Percentiles rank a stretch among this genome's conserved stretches.
These are phyloP conservation scores for Rhodotorula sphaerocarpa DNA, from an alignment of 768 basidiomycete genomes.

Conservation along the genomic window DNA sequence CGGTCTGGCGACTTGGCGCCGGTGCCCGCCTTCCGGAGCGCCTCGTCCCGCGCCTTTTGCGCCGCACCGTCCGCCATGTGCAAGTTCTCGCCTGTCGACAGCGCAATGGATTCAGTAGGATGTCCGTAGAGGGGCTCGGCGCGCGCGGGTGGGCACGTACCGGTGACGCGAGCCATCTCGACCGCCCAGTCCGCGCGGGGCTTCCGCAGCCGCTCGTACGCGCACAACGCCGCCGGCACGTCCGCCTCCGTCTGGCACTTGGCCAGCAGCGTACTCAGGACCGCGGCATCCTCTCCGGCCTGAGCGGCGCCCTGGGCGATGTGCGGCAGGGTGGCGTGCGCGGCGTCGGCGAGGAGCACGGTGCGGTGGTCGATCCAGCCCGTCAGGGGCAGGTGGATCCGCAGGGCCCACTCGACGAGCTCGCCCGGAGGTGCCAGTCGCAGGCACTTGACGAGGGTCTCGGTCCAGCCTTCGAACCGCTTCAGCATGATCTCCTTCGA, in stretches of 20 bases:
- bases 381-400: constrained; percentile 21
- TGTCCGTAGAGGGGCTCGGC: too few relatives aligned
- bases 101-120: too few relatives aligned
- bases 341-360: constrained; percentile 45
- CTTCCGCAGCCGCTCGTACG: constrained; percentile 21
- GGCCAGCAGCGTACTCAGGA: constrained; percentile 40
- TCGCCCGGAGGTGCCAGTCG: constrained; percentile 53
- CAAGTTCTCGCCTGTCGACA: constrained; percentile 17
- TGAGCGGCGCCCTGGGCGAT: constrained; percentile 46
- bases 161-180: constrained; percentile 16
- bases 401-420: constrained; percentile 44
- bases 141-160: too few relatives aligned
- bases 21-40: constrained; percentile 5
- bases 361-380: constrained; percentile 45
- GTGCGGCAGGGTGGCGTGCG: constrained; percentile 45
- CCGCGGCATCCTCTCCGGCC: constrained; percentile 47
- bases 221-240: constrained; percentile 5
- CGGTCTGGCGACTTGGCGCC: constrained; percentile 8
- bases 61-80: constrained; percentile 21
- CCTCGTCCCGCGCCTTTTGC: constrained; percentile 17
- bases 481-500: constrained; percentile 43
- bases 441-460: constrained; percentile 31
- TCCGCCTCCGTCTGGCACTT: constrained; percentile 40
- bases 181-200: constrained; percentile 31
- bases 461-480: constrained; percentile 44